A percentile compares a stretch with the other conserved stretches of the same genome.
These are phyloP conservation scores for Pythium phragmitis DNA, from an alignment of 352 stramenopile species.

Conservation along the genomic window DNA sequence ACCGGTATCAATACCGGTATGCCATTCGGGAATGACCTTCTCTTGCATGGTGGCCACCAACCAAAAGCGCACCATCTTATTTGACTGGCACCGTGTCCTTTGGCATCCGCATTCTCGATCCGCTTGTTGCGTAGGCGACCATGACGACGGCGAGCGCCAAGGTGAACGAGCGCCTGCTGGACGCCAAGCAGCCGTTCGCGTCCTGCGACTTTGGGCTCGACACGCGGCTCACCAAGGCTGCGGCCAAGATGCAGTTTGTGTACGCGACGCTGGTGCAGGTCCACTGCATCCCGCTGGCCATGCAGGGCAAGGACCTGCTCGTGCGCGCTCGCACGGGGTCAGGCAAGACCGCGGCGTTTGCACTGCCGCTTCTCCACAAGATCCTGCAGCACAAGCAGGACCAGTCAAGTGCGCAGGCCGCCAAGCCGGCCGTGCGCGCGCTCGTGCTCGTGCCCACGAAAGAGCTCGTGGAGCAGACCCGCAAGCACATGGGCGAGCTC, in stretches of 20 bases:
- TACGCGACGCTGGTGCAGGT: conserved; percentile 94
- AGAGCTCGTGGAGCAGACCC: conserved; percentile 97
- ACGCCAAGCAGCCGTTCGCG: conserved; percentile 76
- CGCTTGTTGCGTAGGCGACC: conserved; percentile 1
- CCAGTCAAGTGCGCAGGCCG: conserved; percentile 29
- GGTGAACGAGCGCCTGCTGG: conserved; percentile 73
- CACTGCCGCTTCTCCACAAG: conserved; percentile 92
- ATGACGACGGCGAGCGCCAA: conserved; percentile 38
- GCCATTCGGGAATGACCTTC: background rate
- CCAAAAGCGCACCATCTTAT: conserved; percentile 23
- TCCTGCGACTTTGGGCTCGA: conserved; percentile 90
- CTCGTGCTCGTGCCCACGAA: conserved; percentile 97
- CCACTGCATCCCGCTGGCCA: conserved; percentile 91
- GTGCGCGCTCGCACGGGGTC: conserved; percentile 92
- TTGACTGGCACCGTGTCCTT: conserved; percentile 26
- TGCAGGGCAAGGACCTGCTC: conserved; percentile 93
- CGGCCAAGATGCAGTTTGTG: conserved; percentile 92
- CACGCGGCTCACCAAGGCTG: conserved; percentile 89
- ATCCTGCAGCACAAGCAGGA: conserved; percentile 84
- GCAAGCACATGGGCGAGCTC: conserved; percentile 88
- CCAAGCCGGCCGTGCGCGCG: conserved; percentile 58
- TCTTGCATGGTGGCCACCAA: conserved; percentile 28
- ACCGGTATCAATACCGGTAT: conserved; percentile 26
- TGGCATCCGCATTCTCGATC: conserved; percentile 15
- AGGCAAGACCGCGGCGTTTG: conserved; percentile 94